phyloP scores from a whole-genome alignment of 1,284 basidiomycete species.

The Pisolithus thermaeus region DNA sequence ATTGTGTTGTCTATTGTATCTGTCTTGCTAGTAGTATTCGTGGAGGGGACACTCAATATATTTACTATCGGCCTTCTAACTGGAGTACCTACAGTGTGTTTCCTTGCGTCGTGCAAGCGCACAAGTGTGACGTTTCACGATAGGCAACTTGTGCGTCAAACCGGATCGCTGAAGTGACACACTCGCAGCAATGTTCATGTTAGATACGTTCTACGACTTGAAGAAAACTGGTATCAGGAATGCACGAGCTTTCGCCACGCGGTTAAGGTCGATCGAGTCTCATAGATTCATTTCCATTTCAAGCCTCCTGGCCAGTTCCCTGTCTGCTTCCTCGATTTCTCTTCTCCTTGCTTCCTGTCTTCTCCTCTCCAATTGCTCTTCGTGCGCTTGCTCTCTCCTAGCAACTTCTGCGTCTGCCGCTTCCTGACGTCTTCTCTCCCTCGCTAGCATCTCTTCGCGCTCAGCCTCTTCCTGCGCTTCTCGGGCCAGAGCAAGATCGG shows the following conservation, averaged over 20 bases:
- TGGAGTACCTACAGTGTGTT: no score
- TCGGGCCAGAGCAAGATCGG: conserved; percentile 22
- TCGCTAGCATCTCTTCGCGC: conserved; percentile 18
- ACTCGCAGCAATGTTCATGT: no score
- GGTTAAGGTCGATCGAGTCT: not conserved
- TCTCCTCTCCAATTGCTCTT: conserved; percentile 32
- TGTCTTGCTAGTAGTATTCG: not conserved
- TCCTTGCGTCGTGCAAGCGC: no score
- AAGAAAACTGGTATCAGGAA: not conserved
- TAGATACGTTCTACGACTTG: no score
- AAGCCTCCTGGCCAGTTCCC: conserved; percentile 25
- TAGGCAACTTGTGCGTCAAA: no score
- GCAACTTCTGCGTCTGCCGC: conserved; percentile 28
- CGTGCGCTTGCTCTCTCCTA: conserved; percentile 31
- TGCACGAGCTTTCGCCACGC: not conserved
- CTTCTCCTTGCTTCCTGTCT: conserved; percentile 29
- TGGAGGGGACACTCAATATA: no score
- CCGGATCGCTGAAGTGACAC: no score
- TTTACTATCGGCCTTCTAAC: no score
- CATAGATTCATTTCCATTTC: conserved; percentile 25
- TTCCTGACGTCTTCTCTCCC: conserved; percentile 23
- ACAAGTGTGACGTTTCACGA: no score
- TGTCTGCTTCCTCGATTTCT: conserved; percentile 21
- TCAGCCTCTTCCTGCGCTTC: conserved; percentile 28
- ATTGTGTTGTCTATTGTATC: not conserved